A percentile compares a stretch with the other conserved stretches of the same genome.
Conservation (phyloP, 2,329 filamentous ascomycete genomes). For the Bisporella sp. region DNA sequence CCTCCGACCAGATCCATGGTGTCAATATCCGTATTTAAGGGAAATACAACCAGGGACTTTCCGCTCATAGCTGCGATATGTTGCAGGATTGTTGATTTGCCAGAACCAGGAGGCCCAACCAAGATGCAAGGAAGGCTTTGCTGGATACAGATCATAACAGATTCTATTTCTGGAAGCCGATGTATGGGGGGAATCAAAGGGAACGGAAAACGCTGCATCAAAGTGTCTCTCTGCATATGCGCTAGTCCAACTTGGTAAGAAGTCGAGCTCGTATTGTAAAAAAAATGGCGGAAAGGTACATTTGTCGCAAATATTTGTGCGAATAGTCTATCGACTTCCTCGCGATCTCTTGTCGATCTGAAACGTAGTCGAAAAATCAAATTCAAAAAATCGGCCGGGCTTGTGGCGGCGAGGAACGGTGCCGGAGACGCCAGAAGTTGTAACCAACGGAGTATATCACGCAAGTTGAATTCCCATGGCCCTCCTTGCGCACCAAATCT, state of each 20-base stretch:
- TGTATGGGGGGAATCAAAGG: constrained; percentile 43
- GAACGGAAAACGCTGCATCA: constrained; percentile 44
- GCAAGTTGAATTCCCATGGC: constrained; percentile 94
- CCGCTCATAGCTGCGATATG: constrained; percentile 76
- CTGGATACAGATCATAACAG: constrained; percentile 78
- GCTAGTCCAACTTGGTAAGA: constrained; percentile 78
- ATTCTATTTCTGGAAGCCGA: constrained; percentile 71
- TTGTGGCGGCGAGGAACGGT: constrained; percentile 52
- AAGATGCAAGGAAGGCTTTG: constrained; percentile 85
- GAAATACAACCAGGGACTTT: constrained; percentile 70
- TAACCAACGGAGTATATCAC: constrained; percentile 85
- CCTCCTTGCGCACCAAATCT: constrained; percentile 58
- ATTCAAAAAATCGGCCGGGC: constrained; percentile 67
- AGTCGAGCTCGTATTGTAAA: constrained; percentile 59
- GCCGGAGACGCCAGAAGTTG: constrained; percentile 58
- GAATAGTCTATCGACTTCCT: constrained; percentile 60
- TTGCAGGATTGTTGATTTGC: constrained; percentile 75
- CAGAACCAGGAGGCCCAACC: constrained; percentile 76
- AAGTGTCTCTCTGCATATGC: constrained; percentile 52
- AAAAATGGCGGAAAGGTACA: constrained; percentile 50
- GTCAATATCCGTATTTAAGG: constrained; percentile 91
- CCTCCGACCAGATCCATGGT: constrained; percentile 96
- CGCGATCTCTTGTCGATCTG: constrained; percentile 61
- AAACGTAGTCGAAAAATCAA: constrained; percentile 86
- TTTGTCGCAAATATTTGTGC: constrained; percentile 47